Percentiles rank a stretch among this genome's conserved stretches.
These are phyloP conservation scores for Albizia julibrissin DNA, from an alignment of 306 rosid species.

Conservation along the genomic window DNA sequence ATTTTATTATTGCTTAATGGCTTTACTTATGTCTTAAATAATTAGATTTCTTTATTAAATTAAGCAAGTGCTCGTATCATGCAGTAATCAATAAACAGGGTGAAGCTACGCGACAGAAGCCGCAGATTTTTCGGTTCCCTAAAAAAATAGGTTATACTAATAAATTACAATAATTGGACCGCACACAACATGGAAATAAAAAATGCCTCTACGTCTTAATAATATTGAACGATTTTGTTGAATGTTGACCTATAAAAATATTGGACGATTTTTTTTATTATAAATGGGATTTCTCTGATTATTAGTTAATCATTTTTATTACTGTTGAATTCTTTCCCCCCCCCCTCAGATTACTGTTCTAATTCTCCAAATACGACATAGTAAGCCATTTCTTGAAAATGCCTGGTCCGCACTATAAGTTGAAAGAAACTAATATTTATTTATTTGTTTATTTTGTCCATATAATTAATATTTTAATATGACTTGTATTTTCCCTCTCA, in stretches of 20 bases:
- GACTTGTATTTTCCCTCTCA: too few relatives aligned
- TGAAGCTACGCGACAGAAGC: background rate
- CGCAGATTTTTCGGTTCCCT: background rate
- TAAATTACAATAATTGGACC: conserved; percentile 1
- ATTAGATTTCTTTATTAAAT: background rate
- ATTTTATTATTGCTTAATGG: background rate
- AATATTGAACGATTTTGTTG: background rate
- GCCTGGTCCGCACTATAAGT: too few relatives aligned
- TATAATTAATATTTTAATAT: too few relatives aligned
- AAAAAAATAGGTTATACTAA: background rate
- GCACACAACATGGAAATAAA: background rate
- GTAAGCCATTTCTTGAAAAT: too few relatives aligned
- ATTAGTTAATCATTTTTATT: too few relatives aligned
- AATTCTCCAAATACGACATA: too few relatives aligned
- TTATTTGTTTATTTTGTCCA: too few relatives aligned
- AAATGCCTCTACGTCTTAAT: background rate
- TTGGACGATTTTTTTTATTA: background rate
- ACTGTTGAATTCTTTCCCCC: too few relatives aligned
- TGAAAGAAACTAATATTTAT: too few relatives aligned
- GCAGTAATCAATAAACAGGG: background rate
- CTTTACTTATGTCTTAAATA: background rate
- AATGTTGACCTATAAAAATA: background rate
- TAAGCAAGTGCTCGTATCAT: background rate
- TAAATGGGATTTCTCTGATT: too few relatives aligned
- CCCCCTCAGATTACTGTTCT: too few relatives aligned